A percentile compares a stretch with the other conserved stretches of the same genome.
phyloP scores from a whole-genome alignment of 495 filamentous ascomycete genomes.

The Hypoxylon perforatum region DNA sequence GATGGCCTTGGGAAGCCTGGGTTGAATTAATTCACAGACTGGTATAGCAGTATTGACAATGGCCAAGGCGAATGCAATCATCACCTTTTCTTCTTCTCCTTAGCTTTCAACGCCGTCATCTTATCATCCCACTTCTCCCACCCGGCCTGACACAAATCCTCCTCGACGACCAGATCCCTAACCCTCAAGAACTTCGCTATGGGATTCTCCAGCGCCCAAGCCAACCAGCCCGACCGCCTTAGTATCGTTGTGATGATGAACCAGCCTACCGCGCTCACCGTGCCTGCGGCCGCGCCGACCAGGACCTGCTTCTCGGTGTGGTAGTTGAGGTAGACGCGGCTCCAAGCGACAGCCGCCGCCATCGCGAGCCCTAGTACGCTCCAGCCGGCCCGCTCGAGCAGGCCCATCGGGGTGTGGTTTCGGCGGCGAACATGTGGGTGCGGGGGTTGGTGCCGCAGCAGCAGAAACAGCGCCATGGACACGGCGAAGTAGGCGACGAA shows the following conservation, averaged over 20 bases:
- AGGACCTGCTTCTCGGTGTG: conserved; percentile 90
- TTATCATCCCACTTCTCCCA: conserved; percentile 90
- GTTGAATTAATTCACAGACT: no score
- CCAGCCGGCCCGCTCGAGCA: conserved; percentile 66
- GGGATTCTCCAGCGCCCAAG: conserved; percentile 77
- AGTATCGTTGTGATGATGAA: conserved; percentile 74
- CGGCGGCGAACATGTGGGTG: conserved; percentile 32
- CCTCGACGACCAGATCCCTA: conserved; percentile 86
- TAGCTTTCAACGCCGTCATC: conserved; percentile 43
- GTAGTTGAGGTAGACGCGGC: conserved; percentile 90
- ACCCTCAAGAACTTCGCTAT: conserved; percentile 73
- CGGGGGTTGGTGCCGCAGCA: conserved; percentile 76
- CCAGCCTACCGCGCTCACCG: conserved; percentile 79
- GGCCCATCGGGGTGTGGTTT: conserved; percentile 63
- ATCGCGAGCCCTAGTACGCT: conserved; percentile 65
- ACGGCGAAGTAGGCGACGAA: conserved; percentile 91
- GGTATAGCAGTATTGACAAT: no score
- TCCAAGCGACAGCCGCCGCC: conserved; percentile 78
- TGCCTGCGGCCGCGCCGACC: conserved; percentile 78
- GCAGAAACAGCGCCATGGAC: conserved; percentile 82
- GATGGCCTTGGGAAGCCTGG: no score
- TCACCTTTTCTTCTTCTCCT: conserved; percentile 31
- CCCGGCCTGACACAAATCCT: conserved; percentile 90
- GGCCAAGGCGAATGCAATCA: no score
- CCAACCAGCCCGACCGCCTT: conserved; percentile 68